Evolutionary conservation across 1,284 basidiomycete species (phyloP), one percentile per base, ranked within the genome.

Genomic region (Coriolopsis trogii): DNA sequence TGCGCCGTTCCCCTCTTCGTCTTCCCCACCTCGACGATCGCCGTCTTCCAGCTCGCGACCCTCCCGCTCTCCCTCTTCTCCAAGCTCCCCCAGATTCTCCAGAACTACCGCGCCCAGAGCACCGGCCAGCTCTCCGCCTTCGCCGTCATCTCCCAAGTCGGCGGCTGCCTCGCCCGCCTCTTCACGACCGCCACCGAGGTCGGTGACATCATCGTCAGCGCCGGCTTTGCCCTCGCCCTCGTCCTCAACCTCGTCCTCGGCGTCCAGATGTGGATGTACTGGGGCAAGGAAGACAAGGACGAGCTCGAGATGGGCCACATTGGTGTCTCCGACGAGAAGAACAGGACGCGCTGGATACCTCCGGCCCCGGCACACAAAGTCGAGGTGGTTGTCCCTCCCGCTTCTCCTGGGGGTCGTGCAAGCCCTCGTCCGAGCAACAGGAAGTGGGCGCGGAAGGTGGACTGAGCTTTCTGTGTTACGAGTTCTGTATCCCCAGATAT

Each of bases 71-170:
- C 91, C 15, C 73, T 97, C 39, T 81, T 89, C 67, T 87, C 88
- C 59, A 95, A 98, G 74, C 77, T 95, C 34, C 91, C 92, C 9
- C 91, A 94, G 68, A 94, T 97, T 70, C 66, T 79, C 39, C 84
- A 91, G 62, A 98, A 95, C 73, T 68, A 83, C 53, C 79, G 79
- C 41, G 76, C 85, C 15, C 72, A 77, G 37, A 91, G 87, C 5
- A 97, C 95, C 0, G 95, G 95, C 3, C 92, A 96, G 65, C 86
- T 98, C 34, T 94, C 91, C 9, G 82, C 91, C 0, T 91, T 97
- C 64, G 91, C 93, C 15, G 90, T 97, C 24, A 75, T 91, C 64
- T 82, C 91, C 16, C 91, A 92, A 60, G 77, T 96, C 40, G 78
- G 79, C 1, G 95, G 94, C 16, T 95, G 93, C 69, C 73, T 93